These are phyloP conservation scores for Panicum miliaceum DNA, from an alignment of 176 grass and related monocot genomes.

Conservation along the genomic window DNA sequence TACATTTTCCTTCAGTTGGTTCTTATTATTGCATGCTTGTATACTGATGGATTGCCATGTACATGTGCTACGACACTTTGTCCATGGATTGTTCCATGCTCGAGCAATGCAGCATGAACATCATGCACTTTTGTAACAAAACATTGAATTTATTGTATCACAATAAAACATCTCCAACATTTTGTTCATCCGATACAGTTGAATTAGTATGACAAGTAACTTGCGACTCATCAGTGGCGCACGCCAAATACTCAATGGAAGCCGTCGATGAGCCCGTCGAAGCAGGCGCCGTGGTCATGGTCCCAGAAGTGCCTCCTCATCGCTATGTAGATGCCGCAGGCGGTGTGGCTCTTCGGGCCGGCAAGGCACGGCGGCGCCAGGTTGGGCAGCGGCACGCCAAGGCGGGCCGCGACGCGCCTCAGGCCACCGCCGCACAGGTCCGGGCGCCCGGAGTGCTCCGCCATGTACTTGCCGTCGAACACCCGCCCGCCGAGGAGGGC, in stretches of 20 bases:
- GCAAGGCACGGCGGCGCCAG: not conserved
- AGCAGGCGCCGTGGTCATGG: not conserved
- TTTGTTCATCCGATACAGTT: too few relatives aligned
- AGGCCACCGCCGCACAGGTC: not conserved
- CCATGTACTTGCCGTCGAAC: conserved; percentile 11
- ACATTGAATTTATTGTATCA: too few relatives aligned
- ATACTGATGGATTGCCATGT: too few relatives aligned
- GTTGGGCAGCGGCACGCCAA: not conserved
- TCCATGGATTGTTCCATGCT: too few relatives aligned
- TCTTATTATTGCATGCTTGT: too few relatives aligned
- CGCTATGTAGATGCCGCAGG: not conserved
- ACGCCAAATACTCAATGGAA: not conserved
- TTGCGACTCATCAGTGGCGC: too few relatives aligned
- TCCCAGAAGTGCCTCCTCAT: not conserved
- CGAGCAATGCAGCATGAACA: too few relatives aligned
- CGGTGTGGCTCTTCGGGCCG: not conserved
- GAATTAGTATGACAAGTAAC: too few relatives aligned
- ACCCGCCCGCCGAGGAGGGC: not conserved
- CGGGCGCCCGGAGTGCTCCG: not conserved
- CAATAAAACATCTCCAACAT: too few relatives aligned
- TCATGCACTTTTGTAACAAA: too few relatives aligned
- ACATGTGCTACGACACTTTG: too few relatives aligned
- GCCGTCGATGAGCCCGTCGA: not conserved
- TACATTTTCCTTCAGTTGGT: too few relatives aligned
- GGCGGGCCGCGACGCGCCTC: not conserved